phyloP scores from a whole-genome alignment of 495 filamentous ascomycete species.

The Talaromyces borbonicus region DNA sequence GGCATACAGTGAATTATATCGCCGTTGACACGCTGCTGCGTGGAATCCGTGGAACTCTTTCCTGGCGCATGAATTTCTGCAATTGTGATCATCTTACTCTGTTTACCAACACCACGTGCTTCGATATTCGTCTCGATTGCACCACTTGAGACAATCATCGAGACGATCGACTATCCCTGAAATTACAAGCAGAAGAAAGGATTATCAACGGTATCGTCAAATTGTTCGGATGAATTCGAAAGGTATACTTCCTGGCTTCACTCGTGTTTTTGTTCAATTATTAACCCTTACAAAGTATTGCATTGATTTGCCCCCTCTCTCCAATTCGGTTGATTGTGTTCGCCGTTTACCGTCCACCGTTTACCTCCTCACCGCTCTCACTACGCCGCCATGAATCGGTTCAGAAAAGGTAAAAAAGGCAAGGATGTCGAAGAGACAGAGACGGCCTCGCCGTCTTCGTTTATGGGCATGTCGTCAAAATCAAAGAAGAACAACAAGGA shows the following conservation, averaged over 20 bases:
- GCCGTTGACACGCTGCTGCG: too few relatives aligned
- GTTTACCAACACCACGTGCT: too few relatives aligned
- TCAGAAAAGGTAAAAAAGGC: conserved; percentile 52
- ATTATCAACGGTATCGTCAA: neutral
- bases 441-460: conserved; percentile 1
- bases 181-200: neutral
- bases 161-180: neutral
- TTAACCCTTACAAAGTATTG: neutral
- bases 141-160: too few relatives aligned
- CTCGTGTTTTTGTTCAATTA: neutral
- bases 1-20: too few relatives aligned
- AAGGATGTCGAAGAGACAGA: conserved; percentile 18
- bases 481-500: conserved; percentile 53
- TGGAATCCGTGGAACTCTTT: too few relatives aligned
- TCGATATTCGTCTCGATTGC: too few relatives aligned
- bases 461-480: conserved; percentile 27
- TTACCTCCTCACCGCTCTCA: neutral
- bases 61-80: too few relatives aligned
- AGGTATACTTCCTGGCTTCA: neutral
- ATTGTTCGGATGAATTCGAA: neutral
- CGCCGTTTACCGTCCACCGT: neutral
- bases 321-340: neutral
- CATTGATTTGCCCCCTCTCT: neutral
- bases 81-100: too few relatives aligned
- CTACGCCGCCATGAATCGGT: conserved; percentile 50